Percentiles rank a stretch among this genome's conserved stretches.
These are phyloP conservation scores for Termitomyces sp. DNA, from an alignment of 768 basidiomycete genomes.

Conservation along the genomic window DNA sequence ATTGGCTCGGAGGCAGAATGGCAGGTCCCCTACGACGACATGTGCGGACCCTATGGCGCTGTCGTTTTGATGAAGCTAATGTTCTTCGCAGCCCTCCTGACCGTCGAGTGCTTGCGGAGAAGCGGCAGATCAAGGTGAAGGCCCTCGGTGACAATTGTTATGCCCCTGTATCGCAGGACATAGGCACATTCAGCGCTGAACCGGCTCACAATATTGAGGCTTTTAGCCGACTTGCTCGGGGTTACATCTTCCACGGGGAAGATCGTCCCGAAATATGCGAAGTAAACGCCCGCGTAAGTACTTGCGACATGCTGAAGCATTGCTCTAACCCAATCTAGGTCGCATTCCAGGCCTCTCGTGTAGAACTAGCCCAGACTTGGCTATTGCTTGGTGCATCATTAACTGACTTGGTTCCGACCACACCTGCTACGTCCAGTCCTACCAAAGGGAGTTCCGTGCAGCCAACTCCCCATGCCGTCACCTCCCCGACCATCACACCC, in stretches of 20 bases:
- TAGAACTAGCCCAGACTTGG: slow-evolving; percentile 62
- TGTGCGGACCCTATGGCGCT: slow-evolving; percentile 35
- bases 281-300: slow-evolving; percentile 50
- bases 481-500: too few relatives aligned
- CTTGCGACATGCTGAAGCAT: neutral
- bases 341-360: slow-evolving; percentile 54
- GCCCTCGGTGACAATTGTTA: slow-evolving; percentile 52
- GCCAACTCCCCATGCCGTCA: slow-evolving; percentile 25
- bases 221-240: slow-evolving; percentile 58
- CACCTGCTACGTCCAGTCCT: slow-evolving; percentile 18
- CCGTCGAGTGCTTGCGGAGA: slow-evolving; percentile 24
- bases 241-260: slow-evolving; percentile 49
- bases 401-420: slow-evolving; percentile 37
- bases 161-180: slow-evolving; percentile 45
- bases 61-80: neutral
- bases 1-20: slow-evolving; percentile 43
- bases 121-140: slow-evolving; percentile 39
- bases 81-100: slow-evolving; percentile 30
- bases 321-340: slow-evolving; percentile 28
- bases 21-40: slow-evolving; percentile 78
- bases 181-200: slow-evolving; percentile 43
- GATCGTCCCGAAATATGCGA: slow-evolving; percentile 45
- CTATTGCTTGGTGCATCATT: slow-evolving; percentile 54
- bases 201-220: slow-evolving; percentile 34
- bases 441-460: slow-evolving; percentile 6